Percentiles rank a stretch among this genome's conserved stretches.
Evolutionary conservation across 331 rosid genomes (phyloP).

Genomic region (Rosa hybrid): DNA sequence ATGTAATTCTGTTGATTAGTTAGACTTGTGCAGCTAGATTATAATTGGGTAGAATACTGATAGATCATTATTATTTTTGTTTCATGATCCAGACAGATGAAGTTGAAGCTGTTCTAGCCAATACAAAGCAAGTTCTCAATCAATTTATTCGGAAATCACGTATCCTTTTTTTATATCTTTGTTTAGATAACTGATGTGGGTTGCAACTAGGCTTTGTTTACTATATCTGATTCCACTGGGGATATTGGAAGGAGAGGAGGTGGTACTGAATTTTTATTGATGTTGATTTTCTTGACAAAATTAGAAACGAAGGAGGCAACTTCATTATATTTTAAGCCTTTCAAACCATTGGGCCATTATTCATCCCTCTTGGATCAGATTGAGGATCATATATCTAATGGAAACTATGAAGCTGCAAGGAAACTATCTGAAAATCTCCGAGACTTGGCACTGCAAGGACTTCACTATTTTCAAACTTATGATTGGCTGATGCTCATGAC

Average conservation of each 20-base stretch:
- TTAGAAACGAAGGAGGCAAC: slow-evolving; percentile 69
- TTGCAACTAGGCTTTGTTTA: not conserved
- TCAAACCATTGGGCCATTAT: slow-evolving; percentile 68
- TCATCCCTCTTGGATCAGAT: slow-evolving; percentile 62
- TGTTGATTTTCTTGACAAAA: slow-evolving; percentile 57
- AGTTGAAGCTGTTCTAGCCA: slow-evolving; percentile 84
- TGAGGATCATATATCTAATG: slow-evolving; percentile 58
- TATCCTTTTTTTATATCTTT: slow-evolving; percentile 48
- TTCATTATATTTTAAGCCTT: slow-evolving; percentile 76
- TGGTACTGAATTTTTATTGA: slow-evolving; percentile 4
- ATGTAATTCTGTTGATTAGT: not conserved
- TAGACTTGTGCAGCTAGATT: slow-evolving; percentile 18
- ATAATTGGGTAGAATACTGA: slow-evolving; percentile 22
- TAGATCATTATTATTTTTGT: slow-evolving; percentile 18
- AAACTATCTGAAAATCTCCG: slow-evolving; percentile 64
- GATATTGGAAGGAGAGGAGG: slow-evolving; percentile 8
- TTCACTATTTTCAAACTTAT: slow-evolving; percentile 89
- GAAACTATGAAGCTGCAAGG: slow-evolving; percentile 71
- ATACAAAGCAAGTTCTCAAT: slow-evolving; percentile 70
- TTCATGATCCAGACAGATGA: slow-evolving; percentile 59
- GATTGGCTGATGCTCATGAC: slow-evolving; percentile 96
- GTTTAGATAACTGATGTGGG: not conserved
- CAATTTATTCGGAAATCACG: slow-evolving; percentile 82
- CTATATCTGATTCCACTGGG: not conserved
- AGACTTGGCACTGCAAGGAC: slow-evolving; percentile 81